Evolutionary conservation across 495 filamentous ascomycete species (phyloP).

Genomic region (Aspergillus asperescens): DNA sequence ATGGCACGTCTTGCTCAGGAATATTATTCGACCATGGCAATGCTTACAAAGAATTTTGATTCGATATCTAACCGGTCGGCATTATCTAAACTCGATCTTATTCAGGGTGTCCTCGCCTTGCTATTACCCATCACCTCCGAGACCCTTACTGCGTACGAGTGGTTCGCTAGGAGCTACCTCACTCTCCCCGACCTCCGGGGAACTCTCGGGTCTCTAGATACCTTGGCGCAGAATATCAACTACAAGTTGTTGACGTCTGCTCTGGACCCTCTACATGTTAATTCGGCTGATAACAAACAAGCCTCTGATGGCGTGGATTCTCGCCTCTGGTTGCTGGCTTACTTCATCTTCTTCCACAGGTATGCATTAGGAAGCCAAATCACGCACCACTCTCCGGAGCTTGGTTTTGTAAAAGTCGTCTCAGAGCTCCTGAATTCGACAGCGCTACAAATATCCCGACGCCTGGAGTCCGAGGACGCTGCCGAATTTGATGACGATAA

Average conservation of each 20-base stretch:
- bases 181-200: conserved; percentile 41
- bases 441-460: conserved; percentile 50
- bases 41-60: conserved; percentile 32
- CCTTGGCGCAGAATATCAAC: conserved; percentile 46
- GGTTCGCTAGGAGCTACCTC: conserved; percentile 53
- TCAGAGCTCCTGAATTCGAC: conserved; percentile 59
- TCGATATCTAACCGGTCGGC: conserved; percentile 12
- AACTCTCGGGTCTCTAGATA: conserved; percentile 41
- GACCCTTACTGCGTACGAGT: conserved; percentile 50
- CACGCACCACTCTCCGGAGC: conserved; percentile 42
- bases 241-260: conserved; percentile 50
- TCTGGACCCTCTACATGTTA: conserved; percentile 28
- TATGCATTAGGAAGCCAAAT: conserved; percentile 41
- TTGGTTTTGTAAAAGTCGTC: conserved; percentile 60
- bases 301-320: conserved; percentile 28
- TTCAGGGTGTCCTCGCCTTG: conserved; percentile 43
- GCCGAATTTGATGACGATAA: conserved; percentile 32
- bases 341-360: conserved; percentile 72
- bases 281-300: conserved; percentile 20
- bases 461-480: conserved; percentile 49
- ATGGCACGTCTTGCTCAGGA: conserved; percentile 39
- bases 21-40: conserved; percentile 43
- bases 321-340: conserved; percentile 71
- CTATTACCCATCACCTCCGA: conserved; percentile 44
- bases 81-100: conserved; percentile 23